These are phyloP conservation scores for Canna indica DNA, from an alignment of 176 grass and related monocot species.

Conservation along the genomic window DNA sequence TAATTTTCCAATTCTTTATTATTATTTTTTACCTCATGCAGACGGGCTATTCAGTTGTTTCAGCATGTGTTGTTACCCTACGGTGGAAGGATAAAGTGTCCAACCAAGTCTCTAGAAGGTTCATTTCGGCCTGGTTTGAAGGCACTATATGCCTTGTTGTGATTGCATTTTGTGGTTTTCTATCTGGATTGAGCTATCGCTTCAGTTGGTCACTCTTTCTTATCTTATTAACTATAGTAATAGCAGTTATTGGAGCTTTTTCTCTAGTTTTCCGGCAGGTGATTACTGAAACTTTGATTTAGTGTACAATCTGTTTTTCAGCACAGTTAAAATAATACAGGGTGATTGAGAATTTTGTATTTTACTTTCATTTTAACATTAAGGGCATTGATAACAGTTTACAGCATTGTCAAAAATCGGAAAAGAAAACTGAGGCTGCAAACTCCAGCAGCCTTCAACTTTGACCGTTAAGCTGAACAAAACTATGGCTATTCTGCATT, in stretches of 20 bases:
- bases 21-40: constrained; percentile 18
- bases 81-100: constrained; percentile 66
- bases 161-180: constrained; percentile 59
- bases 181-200: constrained; percentile 60
- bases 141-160: constrained; percentile 59
- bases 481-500: too few species aligned
- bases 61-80: constrained; percentile 83
- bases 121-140: constrained; percentile 63
- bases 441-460: too few species aligned
- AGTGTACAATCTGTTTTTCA: too few species aligned
- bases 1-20: neutral
- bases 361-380: too few species aligned
- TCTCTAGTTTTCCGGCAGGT: constrained; percentile 72
- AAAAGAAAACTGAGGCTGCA: too few species aligned
- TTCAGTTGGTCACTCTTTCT: constrained; percentile 35
- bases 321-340: neutral
- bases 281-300: constrained; percentile 9
- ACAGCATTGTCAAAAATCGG: too few species aligned
- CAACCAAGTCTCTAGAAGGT: constrained; percentile 31
- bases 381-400: too few species aligned
- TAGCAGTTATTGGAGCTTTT: constrained; percentile 45
- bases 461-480: too few species aligned
- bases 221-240: constrained; percentile 42
- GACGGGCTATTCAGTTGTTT: constrained; percentile 98
- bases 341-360: too few species aligned